Conservation (phyloP, 768 basidiomycete species). For the Auricularia cornea region DNA sequence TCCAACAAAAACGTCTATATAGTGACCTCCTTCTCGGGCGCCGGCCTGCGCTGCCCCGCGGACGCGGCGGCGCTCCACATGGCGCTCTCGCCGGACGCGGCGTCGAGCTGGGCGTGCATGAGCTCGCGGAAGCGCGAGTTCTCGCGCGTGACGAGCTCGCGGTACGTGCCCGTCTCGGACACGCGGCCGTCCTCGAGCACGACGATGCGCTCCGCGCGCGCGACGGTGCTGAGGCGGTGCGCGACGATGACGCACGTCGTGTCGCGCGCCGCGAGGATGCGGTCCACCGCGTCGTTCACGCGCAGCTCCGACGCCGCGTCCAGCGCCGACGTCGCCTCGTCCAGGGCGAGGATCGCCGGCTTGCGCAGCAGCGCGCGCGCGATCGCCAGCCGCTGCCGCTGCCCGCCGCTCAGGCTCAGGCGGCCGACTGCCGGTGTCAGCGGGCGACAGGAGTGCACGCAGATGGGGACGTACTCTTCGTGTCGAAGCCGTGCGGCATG, state of each 20-base stretch:
- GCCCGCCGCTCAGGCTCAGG: constrained; percentile 66
- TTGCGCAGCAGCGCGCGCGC: constrained; percentile 83
- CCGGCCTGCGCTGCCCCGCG: no score
- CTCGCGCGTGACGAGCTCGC: constrained; percentile 57
- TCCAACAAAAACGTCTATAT: no score
- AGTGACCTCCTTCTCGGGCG: no score
- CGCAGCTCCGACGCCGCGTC: constrained; percentile 74
- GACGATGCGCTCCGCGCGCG: constrained; percentile 80
- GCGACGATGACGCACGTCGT: constrained; percentile 89
- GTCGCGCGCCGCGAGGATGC: constrained; percentile 66
- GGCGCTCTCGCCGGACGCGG: constrained; percentile 24
- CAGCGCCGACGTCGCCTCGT: constrained; percentile 83
- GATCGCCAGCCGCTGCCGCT: constrained; percentile 74
- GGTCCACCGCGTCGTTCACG: constrained; percentile 89
- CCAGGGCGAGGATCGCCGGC: constrained; percentile 78
- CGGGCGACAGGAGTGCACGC: constrained; percentile 2
- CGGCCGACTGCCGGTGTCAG: constrained; percentile 44
- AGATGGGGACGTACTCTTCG: constrained; percentile 53
- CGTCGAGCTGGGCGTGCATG: constrained; percentile 82
- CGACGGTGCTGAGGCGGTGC: constrained; percentile 83
- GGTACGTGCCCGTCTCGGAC: constrained; percentile 75
- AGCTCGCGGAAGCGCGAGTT: constrained; percentile 77
- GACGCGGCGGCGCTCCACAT: background rate
- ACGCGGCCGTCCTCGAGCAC: constrained; percentile 83
- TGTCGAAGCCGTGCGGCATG: constrained; percentile 90